Base-by-base conservation (phyloP, 2,329 filamentous ascomycete genomes). In the Venturia aucupariae region DNA sequence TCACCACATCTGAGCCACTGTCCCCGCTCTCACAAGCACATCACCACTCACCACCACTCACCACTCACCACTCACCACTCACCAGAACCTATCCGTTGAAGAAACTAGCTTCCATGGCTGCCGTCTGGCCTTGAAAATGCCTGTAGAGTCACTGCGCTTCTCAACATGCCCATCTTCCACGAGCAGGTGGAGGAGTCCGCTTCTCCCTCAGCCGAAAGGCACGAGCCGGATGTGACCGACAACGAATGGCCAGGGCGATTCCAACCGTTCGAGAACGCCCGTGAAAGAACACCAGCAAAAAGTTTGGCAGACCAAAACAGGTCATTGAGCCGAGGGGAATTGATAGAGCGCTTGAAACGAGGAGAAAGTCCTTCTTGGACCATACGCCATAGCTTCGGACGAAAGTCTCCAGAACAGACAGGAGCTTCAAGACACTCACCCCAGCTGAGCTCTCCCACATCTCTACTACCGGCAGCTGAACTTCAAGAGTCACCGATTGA, bases 261-360 rank as follows among this genome's bases (percentile, higher is more conserved):
- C 30, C 32, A 51, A 46, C 17, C n/a, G 24, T 19, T 19, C 17
- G 24, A 38, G 19, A 38, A 48, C 30, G 32, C 30, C 19, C 19
- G 30, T 57, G 51, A 57, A n/a, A 19, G 27, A 35, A 22, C 15
- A 57, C 51, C 51, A 19, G 27, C 46, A 22, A 41, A 32, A 35
- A 39, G 62, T 8, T 15, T 32, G 35, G 22, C n/a, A 15, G 51
- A 38, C 35, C 61, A 65, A 17, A 55, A 42, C 19, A 72, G 68
- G 64, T 67, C 73, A 51, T 70, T 78, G 59, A 86, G 91, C 73
- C 84, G 92, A 68, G 85, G 86, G 65, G 88, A 92, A 74, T 79
- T 96, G 70, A 97, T 97, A 65, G 85, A 92, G 75, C 84, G 87
- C 68, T 82, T 97, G 68, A 97, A 97, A 78, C 85, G 84, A 74